These are phyloP conservation scores for Coemansia umbellata DNA, from an alignment of 192 early-diverging fungal species.

Conservation along the genomic window DNA sequence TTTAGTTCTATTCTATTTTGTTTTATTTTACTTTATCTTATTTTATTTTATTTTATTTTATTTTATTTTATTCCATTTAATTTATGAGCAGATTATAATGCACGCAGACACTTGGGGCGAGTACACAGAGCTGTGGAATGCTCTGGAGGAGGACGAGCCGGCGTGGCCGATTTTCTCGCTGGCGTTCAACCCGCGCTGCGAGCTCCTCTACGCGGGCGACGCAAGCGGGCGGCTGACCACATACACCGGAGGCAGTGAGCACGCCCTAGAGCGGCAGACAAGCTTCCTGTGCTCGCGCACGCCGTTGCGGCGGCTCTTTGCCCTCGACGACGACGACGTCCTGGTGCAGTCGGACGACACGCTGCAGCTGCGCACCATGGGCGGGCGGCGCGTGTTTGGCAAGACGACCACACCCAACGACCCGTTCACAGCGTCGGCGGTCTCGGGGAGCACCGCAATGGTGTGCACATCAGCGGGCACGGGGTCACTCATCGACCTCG, in stretches of 20 bases:
- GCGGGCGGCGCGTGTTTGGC: constrained; percentile 40
- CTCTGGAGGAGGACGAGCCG: neutral
- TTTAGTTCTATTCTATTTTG: neutral
- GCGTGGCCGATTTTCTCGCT: constrained; percentile 31
- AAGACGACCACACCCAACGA: constrained; percentile 53
- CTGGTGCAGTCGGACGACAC: constrained; percentile 61
- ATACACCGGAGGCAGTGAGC: constrained; percentile 38
- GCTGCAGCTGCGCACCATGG: constrained; percentile 60
- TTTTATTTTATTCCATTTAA: neutral
- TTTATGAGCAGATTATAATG: neutral
- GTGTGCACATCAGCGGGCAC: constrained; percentile 38
- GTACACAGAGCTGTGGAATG: constrained; percentile 36
- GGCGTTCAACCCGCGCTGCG: constrained; percentile 63
- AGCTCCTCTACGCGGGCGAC: constrained; percentile 84
- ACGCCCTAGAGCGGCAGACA: constrained; percentile 65
- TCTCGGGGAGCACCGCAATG: constrained; percentile 3
- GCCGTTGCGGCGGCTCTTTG: constrained; percentile 63
- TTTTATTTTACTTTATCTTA: neutral
- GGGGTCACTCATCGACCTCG: constrained; percentile 32
- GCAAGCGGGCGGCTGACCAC: constrained; percentile 73
- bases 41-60: neutral
- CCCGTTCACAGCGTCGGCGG: constrained; percentile 23
- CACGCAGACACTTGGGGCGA: constrained; percentile 23
- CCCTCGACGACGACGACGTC: constrained; percentile 54
- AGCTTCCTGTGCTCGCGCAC: constrained; percentile 62